Percentiles rank a stretch among this genome's conserved stretches.
Conservation (phyloP, 768 basidiomycete genomes). For the Candolleomyces aberdarensis region DNA sequence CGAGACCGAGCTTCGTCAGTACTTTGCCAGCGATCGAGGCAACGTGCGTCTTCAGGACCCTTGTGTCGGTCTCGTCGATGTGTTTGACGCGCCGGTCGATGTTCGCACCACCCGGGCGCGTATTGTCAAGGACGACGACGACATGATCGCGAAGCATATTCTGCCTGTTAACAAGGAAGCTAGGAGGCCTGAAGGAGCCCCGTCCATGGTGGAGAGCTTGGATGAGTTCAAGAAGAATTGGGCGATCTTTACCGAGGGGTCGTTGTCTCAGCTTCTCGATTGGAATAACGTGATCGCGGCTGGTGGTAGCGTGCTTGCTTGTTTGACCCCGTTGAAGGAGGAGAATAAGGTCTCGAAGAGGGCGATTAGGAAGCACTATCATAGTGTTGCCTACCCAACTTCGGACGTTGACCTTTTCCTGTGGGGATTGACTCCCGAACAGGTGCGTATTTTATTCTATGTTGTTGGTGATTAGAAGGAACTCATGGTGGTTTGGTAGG, state of each 20-base stretch:
- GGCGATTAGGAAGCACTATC: slow-evolving; percentile 55
- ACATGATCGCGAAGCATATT: slow-evolving; percentile 46
- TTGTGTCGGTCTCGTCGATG: slow-evolving; percentile 56
- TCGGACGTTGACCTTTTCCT: slow-evolving; percentile 65
- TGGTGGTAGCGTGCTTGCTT: slow-evolving; percentile 59
- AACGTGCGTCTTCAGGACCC: slow-evolving; percentile 44
- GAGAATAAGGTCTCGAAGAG: slow-evolving; percentile 50
- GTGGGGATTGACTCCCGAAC: slow-evolving; percentile 53
- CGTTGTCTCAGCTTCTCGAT: slow-evolving; percentile 53
- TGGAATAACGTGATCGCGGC: slow-evolving; percentile 66
- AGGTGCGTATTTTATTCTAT: slow-evolving; percentile 29
- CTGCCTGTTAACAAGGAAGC: slow-evolving; percentile 46
- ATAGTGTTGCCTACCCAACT: slow-evolving; percentile 51
- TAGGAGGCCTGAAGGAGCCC: slow-evolving; percentile 48
- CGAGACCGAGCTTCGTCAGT: slow-evolving; percentile 50
- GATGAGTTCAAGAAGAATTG: slow-evolving; percentile 66
- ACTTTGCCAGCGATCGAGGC: slow-evolving; percentile 52
- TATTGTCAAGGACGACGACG: slow-evolving; percentile 33
- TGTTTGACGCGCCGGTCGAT: slow-evolving; percentile 47
- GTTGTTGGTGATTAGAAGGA: not conserved
- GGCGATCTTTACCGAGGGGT: slow-evolving; percentile 60
- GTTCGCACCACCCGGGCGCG: slow-evolving; percentile 52
- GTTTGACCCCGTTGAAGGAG: slow-evolving; percentile 49
- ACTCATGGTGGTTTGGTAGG: slow-evolving; percentile 26
- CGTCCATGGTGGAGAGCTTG: slow-evolving; percentile 44